Conservation (phyloP, 2,329 filamentous ascomycete genomes). For the Botrytis cinerea region DNA sequence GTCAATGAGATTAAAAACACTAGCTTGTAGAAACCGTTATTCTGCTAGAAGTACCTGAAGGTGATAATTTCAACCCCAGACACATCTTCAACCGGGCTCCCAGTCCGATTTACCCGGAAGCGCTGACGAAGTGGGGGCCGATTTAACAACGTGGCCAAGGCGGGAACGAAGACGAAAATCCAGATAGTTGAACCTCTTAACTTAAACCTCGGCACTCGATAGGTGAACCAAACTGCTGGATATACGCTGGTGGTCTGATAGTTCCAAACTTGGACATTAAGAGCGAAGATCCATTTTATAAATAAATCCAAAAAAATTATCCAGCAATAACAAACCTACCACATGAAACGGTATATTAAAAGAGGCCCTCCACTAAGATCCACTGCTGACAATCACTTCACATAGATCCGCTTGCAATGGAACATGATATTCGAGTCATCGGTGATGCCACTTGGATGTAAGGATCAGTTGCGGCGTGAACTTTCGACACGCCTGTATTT, state of each 20-base stretch:
- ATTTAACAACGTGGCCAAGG: not conserved
- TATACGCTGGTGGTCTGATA: not conserved
- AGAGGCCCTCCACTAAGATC: not conserved
- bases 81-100: not conserved
- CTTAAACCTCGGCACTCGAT: not conserved
- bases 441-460: not conserved
- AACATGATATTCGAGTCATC: not conserved
- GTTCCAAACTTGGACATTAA: not conserved
- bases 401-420: not conserved
- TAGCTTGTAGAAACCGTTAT: not conserved
- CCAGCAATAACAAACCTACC: not conserved
- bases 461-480: conserved; percentile 10
- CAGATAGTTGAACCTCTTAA: not conserved
- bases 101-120: not conserved
- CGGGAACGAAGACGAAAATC: not conserved
- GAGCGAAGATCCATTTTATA: not conserved
- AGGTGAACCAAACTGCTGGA: not conserved
- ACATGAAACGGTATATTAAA: not conserved
- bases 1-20: too few relatives aligned
- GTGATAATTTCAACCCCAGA: not conserved
- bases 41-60: not conserved
- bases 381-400: not conserved
- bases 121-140: not conserved
- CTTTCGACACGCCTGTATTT: not conserved
- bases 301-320: not conserved